Conservation (phyloP, 306 rosid species). For the Quillaja saponaria region DNA sequence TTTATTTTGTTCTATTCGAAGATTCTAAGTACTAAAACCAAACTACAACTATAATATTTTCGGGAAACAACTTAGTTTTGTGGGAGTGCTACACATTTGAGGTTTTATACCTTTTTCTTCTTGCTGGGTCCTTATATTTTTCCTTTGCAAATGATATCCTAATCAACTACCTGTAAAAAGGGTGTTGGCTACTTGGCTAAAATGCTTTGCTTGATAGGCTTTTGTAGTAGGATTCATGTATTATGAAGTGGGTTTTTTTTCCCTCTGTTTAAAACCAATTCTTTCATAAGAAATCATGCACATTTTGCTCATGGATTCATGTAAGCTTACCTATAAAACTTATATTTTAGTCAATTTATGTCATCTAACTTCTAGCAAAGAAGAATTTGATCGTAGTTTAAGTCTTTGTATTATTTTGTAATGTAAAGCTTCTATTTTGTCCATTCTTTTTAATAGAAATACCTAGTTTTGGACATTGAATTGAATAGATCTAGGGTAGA, state of each 20-base stretch:
- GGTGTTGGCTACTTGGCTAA: slow-evolving; percentile 30
- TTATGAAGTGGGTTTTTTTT: slow-evolving; percentile 28
- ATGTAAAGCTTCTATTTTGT: slow-evolving; percentile 5
- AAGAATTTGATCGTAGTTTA: slow-evolving; percentile 20
- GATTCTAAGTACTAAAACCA: slow-evolving; percentile 28
- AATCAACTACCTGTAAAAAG: slow-evolving; percentile 64
- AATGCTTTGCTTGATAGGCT: slow-evolving; percentile 33
- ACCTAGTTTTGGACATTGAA: slow-evolving; percentile 15
- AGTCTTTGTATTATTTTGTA: not conserved
- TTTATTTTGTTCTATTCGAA: slow-evolving; percentile 14
- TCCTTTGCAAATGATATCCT: slow-evolving; percentile 47
- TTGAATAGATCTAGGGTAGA: slow-evolving; percentile 32
- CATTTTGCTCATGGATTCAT: slow-evolving; percentile 25
- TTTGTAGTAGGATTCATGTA: slow-evolving; percentile 29
- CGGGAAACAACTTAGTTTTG: slow-evolving; percentile 34
- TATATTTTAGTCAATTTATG: slow-evolving; percentile 20
- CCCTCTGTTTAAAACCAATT: slow-evolving; percentile 28
- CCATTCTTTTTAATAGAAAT: not conserved
- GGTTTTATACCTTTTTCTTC: slow-evolving; percentile 20
- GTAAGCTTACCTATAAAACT: slow-evolving; percentile 26
- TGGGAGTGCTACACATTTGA: slow-evolving; percentile 13
- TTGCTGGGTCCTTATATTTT: slow-evolving; percentile 42
- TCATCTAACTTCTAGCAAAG: slow-evolving; percentile 3
- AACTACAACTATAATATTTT: slow-evolving; percentile 25
- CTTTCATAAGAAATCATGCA: slow-evolving; percentile 5